Base-by-base conservation (phyloP, 2,329 filamentous ascomycete species). In the Emydomyces testavorans region DNA sequence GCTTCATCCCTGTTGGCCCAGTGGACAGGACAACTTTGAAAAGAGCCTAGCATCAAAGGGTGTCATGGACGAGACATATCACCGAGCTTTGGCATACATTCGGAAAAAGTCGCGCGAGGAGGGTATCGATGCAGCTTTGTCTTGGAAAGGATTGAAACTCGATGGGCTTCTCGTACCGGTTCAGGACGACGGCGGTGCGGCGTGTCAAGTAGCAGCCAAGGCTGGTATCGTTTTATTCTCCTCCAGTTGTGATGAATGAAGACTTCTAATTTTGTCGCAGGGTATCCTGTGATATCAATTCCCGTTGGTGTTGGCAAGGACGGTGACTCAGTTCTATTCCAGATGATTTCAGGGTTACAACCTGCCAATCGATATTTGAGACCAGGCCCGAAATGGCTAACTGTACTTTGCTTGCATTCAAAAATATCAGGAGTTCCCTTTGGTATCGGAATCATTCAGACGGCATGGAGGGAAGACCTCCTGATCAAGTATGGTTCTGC, bases 281-380 rank as follows among this genome's bases (percentile, higher is more conserved):
- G 83, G 0, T 88, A 87, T 58, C 83, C 83, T 0, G 73, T 84
- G 58, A 71, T 87, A 43, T 85, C 82, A 0, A 60, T 88, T 1
- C 83, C 83, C 0, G 79, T 73, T 0, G 79, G 79, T 1, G 66
- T 78, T 54, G 59, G 16, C 13, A n/a, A 49, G 3, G 32, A 53
- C 10, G 74, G 71, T 2, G 15, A 48, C 45, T 36, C 21, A 24
- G 37, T 6, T 26, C n/a, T n/a, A n/a, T n/a, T n/a, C n/a, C n/a
- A n/a, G n/a, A n/a, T n/a, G n/a, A n/a, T n/a, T n/a, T n/a, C n/a
- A n/a, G n/a, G n/a, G n/a, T n/a, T n/a, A n/a, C n/a, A n/a, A n/a
- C n/a, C n/a, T n/a, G n/a, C n/a, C n/a, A n/a, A n/a, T n/a, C n/a
- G n/a, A n/a, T n/a, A n/a, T n/a, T n/a, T n/a, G n/a, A n/a, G n/a